Base-by-base conservation (phyloP, 306 rosid genomes). In the Citrullus amarus region DNA sequence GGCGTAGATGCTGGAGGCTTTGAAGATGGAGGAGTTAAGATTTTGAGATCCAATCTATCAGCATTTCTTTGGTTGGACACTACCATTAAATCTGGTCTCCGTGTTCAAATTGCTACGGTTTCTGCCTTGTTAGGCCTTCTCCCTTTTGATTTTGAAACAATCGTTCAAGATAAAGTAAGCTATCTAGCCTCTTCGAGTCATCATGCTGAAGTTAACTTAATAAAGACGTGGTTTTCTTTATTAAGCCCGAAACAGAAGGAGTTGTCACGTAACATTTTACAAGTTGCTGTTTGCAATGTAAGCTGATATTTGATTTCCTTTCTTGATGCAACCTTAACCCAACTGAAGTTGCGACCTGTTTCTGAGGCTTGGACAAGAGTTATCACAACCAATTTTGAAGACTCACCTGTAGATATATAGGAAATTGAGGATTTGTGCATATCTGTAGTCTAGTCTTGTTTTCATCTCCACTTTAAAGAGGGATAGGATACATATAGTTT, bases 1-100 rank as follows among this genome's bases (percentile, higher is more conserved):
- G 96, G 97, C 77, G 86, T 92, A 75, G 86, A 82, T 84, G 75
- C 86, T 53, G 84, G 78, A 81, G 97, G 98, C 81, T 88, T 79
- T 65, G 96, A 87, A 78, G 97, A 90, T 53, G 76, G n/a, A 62
- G 89, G 86, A 59, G 87, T 94, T 43, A 82, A 82, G 77, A 85
- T 69, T 43, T 82, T 92, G 87, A 88, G 96, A 82, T 50, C 80
- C 79, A 62, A 82, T 61, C 81, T 92, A 62, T 84, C 79, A 43
- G 66, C 86, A 57, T 87, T 88, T 83, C 84, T 92, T 18, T 79
- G 83, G 22, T 59, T 51, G 36, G 54, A 71, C 65, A 68, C 85
- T 55, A 80, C 90, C 69, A 56, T 2, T 44, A 82, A 84, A 63
- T 85, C 86, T 17, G 77, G 84, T 20, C 80, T 86, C 39, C 80